These are phyloP conservation scores for Rutstroemia sp. DNA, from an alignment of 2,329 filamentous ascomycete genomes.

Conservation along the genomic window DNA sequence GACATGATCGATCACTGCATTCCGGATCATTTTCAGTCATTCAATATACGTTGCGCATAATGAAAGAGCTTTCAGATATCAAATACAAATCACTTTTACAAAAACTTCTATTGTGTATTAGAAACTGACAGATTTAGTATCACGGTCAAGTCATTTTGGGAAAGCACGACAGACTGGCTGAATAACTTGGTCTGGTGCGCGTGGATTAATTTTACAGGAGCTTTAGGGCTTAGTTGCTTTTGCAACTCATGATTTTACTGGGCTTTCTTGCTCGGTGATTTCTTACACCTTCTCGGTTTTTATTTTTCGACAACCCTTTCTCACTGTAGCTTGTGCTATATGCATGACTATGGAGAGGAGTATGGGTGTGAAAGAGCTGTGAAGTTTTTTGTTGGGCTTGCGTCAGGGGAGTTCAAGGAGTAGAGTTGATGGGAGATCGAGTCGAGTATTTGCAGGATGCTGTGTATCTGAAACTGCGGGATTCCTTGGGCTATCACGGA, in stretches of 20 bases:
- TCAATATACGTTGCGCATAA: not conserved
- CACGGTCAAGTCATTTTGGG: too few relatives aligned
- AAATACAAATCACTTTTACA: not conserved
- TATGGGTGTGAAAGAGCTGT: too few relatives aligned
- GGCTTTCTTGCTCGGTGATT: conserved; percentile 21
- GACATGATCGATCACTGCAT: conserved; percentile 7
- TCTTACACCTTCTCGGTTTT: conserved; percentile 45
- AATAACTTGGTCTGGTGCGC: too few relatives aligned
- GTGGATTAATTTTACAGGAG: too few relatives aligned
- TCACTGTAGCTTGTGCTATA: conserved; percentile 31
- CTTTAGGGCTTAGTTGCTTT: too few relatives aligned
- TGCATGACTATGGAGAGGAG: conserved; percentile 44
- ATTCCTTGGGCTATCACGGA: too few relatives aligned
- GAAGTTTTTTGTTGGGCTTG: too few relatives aligned
- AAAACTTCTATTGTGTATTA: not conserved
- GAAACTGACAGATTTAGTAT: not conserved
- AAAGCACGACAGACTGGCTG: too few relatives aligned
- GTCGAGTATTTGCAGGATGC: too few relatives aligned
- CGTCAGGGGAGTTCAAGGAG: too few relatives aligned
- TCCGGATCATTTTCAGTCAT: not conserved
- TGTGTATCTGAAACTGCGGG: too few relatives aligned
- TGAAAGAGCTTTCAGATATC: not conserved
- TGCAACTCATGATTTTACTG: conserved; percentile 1
- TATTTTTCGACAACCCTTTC: conserved; percentile 6
- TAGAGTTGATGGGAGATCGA: too few relatives aligned